phyloP scores from a whole-genome alignment of 768 basidiomycete genomes.

The Coprinellus aureogranulatus region DNA sequence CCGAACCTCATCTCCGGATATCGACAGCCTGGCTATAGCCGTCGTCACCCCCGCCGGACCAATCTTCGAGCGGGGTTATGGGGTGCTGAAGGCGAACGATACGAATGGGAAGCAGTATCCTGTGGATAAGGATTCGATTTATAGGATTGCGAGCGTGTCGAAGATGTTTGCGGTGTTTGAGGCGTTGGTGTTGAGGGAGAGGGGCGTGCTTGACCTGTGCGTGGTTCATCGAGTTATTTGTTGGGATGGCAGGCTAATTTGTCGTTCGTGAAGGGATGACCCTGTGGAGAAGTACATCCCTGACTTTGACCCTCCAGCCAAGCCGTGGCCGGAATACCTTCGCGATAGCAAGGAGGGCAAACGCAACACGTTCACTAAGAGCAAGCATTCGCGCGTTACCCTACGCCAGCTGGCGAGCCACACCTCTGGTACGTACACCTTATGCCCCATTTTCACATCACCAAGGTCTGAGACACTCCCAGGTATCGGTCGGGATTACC shows the following conservation, averaged over 20 bases:
- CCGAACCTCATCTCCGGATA: conserved; percentile 26
- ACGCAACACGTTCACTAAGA: background rate
- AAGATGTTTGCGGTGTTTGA: conserved; percentile 52
- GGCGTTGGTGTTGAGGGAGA: conserved; percentile 46
- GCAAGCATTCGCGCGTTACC: conserved; percentile 27
- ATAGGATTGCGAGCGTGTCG: conserved; percentile 50
- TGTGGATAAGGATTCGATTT: conserved; percentile 41
- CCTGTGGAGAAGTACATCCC: conserved; percentile 45
- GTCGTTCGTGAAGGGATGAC: conserved; percentile 48
- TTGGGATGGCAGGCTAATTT: too few species aligned
- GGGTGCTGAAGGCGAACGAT: conserved; percentile 31
- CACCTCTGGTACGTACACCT: conserved; percentile 27
- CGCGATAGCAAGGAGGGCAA: conserved; percentile 10
- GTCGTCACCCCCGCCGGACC: conserved; percentile 47
- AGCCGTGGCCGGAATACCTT: conserved; percentile 32
- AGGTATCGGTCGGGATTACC: conserved; percentile 38
- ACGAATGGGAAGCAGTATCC: conserved; percentile 16
- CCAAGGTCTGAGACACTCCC: background rate
- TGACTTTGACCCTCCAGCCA: conserved; percentile 28
- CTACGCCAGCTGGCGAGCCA: conserved; percentile 43
- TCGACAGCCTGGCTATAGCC: conserved; percentile 51
- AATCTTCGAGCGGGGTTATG: conserved; percentile 45
- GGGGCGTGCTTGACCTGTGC: conserved; percentile 34
- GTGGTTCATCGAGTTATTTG: background rate
- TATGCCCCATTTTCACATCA: background rate